Percentiles rank a stretch among this genome's conserved stretches.
phyloP scores from a whole-genome alignment of 23 red algal genomes.

The Pyropia yezoensis region DNA sequence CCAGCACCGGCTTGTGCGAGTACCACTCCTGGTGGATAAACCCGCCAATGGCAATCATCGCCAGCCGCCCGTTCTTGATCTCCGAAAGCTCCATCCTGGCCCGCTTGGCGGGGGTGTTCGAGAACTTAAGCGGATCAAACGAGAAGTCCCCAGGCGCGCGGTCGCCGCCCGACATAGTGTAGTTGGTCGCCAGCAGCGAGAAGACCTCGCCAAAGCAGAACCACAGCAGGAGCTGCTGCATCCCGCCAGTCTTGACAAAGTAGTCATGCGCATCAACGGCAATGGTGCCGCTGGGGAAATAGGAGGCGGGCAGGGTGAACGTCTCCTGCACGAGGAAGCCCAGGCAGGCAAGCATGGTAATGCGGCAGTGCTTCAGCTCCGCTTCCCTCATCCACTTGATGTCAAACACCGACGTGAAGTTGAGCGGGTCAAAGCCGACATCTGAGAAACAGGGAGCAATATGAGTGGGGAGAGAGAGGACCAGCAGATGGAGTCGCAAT shows the following conservation, averaged over 20 bases:
- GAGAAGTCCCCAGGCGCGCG: conserved; percentile 55
- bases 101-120: conserved; percentile 51
- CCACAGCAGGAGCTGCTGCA: conserved; percentile 75
- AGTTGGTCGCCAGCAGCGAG: conserved; percentile 47
- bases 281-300: conserved; percentile 2
- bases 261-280: conserved; percentile 52
- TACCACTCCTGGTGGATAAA: conserved; percentile 52
- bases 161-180: conserved; percentile 45
- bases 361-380: conserved; percentile 86
- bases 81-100: conserved; percentile 67
- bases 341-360: conserved; percentile 74
- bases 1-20: too few relatives aligned
- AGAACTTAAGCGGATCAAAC: conserved; percentile 79
- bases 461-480: too few relatives aligned
- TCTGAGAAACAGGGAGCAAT: neutral
- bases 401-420: conserved; percentile 51
- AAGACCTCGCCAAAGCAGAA: conserved; percentile 73
- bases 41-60: conserved; percentile 89
- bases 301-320: conserved; percentile 23
- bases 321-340: conserved; percentile 69
- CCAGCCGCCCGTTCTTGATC: conserved; percentile 96
- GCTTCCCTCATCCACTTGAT: conserved; percentile 89
- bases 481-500: too few relatives aligned
- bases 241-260: conserved; percentile 68
- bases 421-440: conserved; percentile 89